A percentile compares a stretch with the other conserved stretches of the same genome.
Conservation (phyloP, 1,284 basidiomycete genomes). For the Puccinia coronata region DNA sequence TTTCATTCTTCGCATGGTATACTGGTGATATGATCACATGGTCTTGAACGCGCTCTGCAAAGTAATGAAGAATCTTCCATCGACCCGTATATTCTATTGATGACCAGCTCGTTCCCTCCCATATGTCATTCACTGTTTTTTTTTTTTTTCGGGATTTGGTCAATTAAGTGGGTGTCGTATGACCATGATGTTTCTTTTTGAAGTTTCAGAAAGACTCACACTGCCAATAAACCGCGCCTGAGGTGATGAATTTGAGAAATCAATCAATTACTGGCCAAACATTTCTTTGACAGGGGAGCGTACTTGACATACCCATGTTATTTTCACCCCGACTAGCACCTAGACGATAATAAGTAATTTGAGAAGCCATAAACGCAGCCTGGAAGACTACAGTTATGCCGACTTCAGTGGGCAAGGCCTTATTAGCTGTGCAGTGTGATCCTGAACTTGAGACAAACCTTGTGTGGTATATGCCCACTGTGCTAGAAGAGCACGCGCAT, state of each 20-base stretch:
- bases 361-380: conserved; percentile 64
- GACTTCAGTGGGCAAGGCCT: conserved; percentile 58
- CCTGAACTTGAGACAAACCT: conserved; percentile 57
- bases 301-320: conserved; percentile 64
- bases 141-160: background rate
- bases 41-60: conserved; percentile 62
- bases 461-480: conserved; percentile 53
- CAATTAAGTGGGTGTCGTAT: background rate
- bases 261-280: background rate
- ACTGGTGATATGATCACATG: conserved; percentile 66
- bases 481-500: conserved; percentile 29
- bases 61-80: conserved; percentile 69
- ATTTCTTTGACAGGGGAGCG: background rate
- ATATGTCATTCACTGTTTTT: conserved; percentile 69
- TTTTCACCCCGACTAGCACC: conserved; percentile 66
- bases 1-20: conserved; percentile 62
- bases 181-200: conserved; percentile 64
- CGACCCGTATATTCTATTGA: conserved; percentile 67
- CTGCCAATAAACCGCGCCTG: conserved; percentile 55
- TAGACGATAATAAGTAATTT: conserved; percentile 67
- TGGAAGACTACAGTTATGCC: conserved; percentile 61
- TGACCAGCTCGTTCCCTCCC: conserved; percentile 68
- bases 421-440: too few relatives aligned
- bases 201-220: background rate
- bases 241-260: conserved; percentile 50